A percentile compares a stretch with the other conserved stretches of the same genome.
phyloP scores from a whole-genome alignment of 441 rosid species.

The Gossypium gossypioides region DNA sequence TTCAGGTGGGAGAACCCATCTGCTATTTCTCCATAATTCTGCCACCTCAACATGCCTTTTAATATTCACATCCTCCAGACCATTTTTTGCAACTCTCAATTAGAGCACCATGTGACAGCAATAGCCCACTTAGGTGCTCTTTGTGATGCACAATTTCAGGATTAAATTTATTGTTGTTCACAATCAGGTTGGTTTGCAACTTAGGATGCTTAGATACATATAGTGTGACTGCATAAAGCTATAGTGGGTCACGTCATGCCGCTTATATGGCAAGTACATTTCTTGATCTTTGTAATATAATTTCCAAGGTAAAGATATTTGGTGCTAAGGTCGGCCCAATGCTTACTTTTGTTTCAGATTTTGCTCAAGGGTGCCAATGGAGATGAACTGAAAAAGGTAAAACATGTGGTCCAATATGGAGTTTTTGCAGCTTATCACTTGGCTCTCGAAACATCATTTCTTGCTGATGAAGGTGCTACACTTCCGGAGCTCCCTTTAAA shows the following conservation, averaged over 20 bases:
- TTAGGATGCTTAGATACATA: not conserved
- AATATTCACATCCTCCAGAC: not conserved
- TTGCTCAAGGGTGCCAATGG: slow-evolving; percentile 60
- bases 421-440: slow-evolving; percentile 78
- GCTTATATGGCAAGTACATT: not conserved
- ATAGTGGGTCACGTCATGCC: slow-evolving; percentile 4
- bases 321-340: not conserved
- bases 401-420: slow-evolving; percentile 71
- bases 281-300: not conserved
- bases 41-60: not conserved
- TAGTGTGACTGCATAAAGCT: not conserved
- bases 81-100: not conserved
- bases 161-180: slow-evolving; percentile 12
- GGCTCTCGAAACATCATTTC: slow-evolving; percentile 69
- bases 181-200: not conserved
- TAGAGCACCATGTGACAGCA: not conserved
- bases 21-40: not conserved
- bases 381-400: slow-evolving; percentile 63
- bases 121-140: slow-evolving; percentile 3
- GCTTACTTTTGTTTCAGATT: slow-evolving; percentile 37
- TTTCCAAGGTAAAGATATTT: not conserved
- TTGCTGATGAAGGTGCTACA: slow-evolving; percentile 76
- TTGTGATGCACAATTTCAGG: not conserved
- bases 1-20: slow-evolving; percentile 6
- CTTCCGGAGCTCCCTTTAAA: slow-evolving; percentile 59